Conservation (phyloP, 345 rosid species). For the Limnanthes douglasii region DNA sequence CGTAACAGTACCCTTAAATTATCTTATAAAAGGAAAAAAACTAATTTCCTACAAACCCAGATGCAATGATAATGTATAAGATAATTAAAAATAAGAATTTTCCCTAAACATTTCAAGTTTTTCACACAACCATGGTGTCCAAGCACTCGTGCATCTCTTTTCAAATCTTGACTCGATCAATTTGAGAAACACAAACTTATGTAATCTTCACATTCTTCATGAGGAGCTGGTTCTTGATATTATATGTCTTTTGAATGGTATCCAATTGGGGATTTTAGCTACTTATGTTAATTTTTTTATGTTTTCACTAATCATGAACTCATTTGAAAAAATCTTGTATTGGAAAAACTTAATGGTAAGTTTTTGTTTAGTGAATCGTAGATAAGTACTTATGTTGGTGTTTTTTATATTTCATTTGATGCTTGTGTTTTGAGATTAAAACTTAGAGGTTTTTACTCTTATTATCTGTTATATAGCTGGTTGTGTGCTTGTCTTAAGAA, state of each 20-base stretch:
- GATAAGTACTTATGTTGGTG: constrained; percentile 55
- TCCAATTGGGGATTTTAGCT: constrained; percentile 55
- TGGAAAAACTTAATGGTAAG: constrained; percentile 39
- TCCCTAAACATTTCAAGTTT: constrained; percentile 40
- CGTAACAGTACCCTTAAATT: constrained; percentile 21
- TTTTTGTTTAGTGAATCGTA: constrained; percentile 55
- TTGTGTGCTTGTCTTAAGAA: constrained; percentile 90
- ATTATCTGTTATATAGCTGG: constrained; percentile 92
- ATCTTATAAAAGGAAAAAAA: constrained; percentile 11
- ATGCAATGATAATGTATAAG: constrained; percentile 17
- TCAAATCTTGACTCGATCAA: constrained; percentile 31
- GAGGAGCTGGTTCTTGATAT: constrained; percentile 84
- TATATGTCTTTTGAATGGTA: constrained; percentile 40
- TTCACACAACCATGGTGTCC: constrained; percentile 51
- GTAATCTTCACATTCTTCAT: constrained; percentile 43
- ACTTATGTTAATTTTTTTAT: constrained; percentile 57
- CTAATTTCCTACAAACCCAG: constrained; percentile 2
- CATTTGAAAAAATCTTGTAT: constrained; percentile 79
- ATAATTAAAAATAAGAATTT: constrained; percentile 29
- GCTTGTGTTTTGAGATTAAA: constrained; percentile 10
- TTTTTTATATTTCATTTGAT: constrained; percentile 23
- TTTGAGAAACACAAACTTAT: constrained; percentile 67
- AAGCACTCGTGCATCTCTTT: constrained; percentile 75
- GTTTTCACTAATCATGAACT: constrained; percentile 63
- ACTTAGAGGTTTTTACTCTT: constrained; percentile 73